phyloP scores from a whole-genome alignment of 164 flowering plant species.

The Cinnamomum micranthum region DNA sequence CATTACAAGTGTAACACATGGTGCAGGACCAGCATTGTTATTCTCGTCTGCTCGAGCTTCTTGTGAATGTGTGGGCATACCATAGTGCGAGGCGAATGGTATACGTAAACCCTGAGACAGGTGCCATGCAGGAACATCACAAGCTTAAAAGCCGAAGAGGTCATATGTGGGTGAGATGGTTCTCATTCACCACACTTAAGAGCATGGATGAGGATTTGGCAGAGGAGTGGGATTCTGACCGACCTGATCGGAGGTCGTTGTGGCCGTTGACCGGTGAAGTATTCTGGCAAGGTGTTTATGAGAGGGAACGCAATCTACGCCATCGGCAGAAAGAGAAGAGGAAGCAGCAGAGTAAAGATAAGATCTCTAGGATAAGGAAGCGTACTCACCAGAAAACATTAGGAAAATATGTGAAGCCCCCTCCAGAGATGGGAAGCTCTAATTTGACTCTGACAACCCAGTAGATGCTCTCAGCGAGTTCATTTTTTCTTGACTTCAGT shows the following conservation, averaged over 20 bases:
- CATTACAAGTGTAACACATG: not conserved
- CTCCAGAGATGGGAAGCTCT: conserved; percentile 34
- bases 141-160: conserved; percentile 59
- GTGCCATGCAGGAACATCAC: conserved; percentile 86
- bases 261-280: conserved; percentile 98
- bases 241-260: conserved; percentile 50
- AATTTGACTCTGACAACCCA: conserved; percentile 27
- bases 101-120: conserved; percentile 66
- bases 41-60: conserved; percentile 85
- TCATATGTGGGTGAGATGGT: conserved; percentile 91
- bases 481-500: conserved; percentile 7
- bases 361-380: conserved; percentile 50
- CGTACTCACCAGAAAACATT: conserved; percentile 55
- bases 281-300: conserved; percentile 78
- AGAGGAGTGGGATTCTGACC: conserved; percentile 73
- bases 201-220: conserved; percentile 97
- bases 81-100: conserved; percentile 91
- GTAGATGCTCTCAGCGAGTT: conserved; percentile 4
- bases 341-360: conserved; percentile 66
- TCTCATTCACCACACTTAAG: conserved; percentile 66
- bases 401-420: conserved; percentile 89
- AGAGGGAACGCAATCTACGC: conserved; percentile 61
- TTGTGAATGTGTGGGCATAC: conserved; percentile 93
- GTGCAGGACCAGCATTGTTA: conserved; percentile 94
- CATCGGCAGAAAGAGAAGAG: conserved; percentile 56